Conservation (phyloP, 208 protist species). For the Leishmania guyanensis region DNA sequence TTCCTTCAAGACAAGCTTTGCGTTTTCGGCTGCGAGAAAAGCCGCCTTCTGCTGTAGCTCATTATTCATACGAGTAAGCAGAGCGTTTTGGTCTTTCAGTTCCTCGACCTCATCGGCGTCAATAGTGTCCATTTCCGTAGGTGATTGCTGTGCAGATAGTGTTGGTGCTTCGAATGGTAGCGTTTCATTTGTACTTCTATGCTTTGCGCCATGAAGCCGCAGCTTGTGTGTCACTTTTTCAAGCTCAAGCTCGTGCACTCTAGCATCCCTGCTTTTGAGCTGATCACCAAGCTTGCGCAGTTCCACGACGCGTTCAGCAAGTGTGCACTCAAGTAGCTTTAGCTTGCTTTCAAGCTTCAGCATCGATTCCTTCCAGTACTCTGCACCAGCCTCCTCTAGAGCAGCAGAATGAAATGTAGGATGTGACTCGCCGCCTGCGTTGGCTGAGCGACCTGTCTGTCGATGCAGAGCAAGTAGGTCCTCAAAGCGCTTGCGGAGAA, state of each 20-base stretch:
- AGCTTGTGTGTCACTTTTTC: neutral
- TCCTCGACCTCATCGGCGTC: conserved; percentile 11
- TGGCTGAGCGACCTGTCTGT: neutral
- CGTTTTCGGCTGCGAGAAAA: conserved; percentile 32
- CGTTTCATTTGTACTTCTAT: neutral
- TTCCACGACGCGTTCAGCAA: conserved; percentile 25
- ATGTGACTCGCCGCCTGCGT: neutral
- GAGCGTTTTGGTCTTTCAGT: conserved; percentile 24
- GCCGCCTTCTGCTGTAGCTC: conserved; percentile 33
- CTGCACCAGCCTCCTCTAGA: neutral
- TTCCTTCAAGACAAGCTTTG: conserved; percentile 9
- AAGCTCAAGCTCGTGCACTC: conserved; percentile 19
- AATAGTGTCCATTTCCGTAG: neutral
- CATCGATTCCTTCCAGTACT: conserved; percentile 21
- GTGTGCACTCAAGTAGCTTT: conserved; percentile 36
- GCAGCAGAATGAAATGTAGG: neutral
- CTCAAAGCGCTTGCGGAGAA: conserved; percentile 34
- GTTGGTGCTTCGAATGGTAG: neutral
- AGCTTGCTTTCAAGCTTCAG: conserved; percentile 17
- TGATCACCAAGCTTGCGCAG: conserved; percentile 10
- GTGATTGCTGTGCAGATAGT: neutral
- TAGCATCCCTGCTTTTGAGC: conserved; percentile 22
- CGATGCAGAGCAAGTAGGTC: conserved; percentile 17
- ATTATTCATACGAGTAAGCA: conserved; percentile 17
- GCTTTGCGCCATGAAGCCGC: neutral